Conservation (phyloP, 768 basidiomycete species). For the Rhodotorula graminis region DNA sequence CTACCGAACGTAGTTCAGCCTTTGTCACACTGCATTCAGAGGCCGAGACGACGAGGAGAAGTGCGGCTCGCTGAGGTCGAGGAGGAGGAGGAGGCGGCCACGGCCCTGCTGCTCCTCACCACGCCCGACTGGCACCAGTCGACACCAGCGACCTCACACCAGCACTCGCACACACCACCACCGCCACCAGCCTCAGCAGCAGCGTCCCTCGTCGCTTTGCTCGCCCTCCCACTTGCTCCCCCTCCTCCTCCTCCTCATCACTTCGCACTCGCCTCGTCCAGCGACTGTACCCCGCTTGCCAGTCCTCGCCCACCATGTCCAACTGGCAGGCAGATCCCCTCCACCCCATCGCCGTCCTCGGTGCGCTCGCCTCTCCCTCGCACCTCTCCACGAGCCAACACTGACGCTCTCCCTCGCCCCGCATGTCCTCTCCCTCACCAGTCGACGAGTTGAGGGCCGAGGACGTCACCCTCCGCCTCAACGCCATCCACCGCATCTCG, state of each 20-base stretch:
- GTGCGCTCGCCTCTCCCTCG: neutral
- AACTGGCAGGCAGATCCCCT: constrained; percentile 27
- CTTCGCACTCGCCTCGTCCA: neutral
- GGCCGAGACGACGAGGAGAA: too few species aligned
- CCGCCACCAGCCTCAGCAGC: too few species aligned
- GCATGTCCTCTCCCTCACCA: neutral
- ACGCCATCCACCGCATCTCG: constrained; percentile 93
- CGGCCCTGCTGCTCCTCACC: too few species aligned
- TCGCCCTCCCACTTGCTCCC: neutral
- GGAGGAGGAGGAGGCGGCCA: too few species aligned
- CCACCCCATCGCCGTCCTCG: constrained; percentile 38
- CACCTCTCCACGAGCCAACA: neutral
- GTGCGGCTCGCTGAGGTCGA: too few species aligned
- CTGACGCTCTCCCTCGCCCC: too few species aligned
- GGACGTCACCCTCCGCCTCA: constrained; percentile 90
- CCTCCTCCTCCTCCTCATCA: neutral
- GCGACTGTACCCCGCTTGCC: neutral
- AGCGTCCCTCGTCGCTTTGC: too few species aligned
- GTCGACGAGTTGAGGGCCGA: constrained; percentile 96
- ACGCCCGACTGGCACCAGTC: too few species aligned
- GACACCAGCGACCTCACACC: too few species aligned
- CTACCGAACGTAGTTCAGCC: too few species aligned
- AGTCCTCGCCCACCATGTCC: neutral
- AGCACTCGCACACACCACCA: too few species aligned
- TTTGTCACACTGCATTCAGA: too few species aligned